Evolutionary conservation across 306 rosid species (phyloP), one percentile per base, ranked within the genome.

Genomic region (Sicyos edulis): DNA sequence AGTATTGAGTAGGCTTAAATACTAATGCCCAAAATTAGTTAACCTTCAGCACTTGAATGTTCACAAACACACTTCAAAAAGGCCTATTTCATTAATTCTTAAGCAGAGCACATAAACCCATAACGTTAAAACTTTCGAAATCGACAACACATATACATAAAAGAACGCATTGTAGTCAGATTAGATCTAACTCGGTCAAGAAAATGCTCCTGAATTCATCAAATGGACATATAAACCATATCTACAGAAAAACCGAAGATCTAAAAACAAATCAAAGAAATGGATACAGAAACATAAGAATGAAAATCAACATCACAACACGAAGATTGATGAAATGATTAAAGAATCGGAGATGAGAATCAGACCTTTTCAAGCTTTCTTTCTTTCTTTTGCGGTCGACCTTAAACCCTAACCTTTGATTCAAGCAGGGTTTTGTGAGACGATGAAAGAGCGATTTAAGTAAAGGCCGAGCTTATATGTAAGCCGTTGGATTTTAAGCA

Each of bases 331-430:
- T 7, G 13, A 22, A 21, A 54, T 0, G 20, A 37, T 19, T 1
- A 22, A 4, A 32, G 37, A 32, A 32, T 32, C 37, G 37, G 37
- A 32, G 4, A 32, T 32, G 37, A 32, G 37, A 40, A 21, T 10
- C 17, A 53, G 52, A 69, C 73, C 73, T 69, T 51, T 8, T 22
- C 7, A 50, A 4, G 4, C 8, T 50, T 20, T 47, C 17, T 14
- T 69, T 16, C 8, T 22, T 67, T 7, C 55, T 47, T 53, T 51
- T 14, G 0, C 72, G 4, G 59, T 8, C 37, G 47, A 15, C 8
- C 73, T 69, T 47, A 69, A 69, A 50, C 73, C 73, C 73, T 69
- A 69, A 10, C 15, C 24, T 20, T 4, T n/a, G 3, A 47, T 47
- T 67, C 42, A 7, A 68, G 72, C 14, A 24, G 73, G 73, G 55